Conservation (phyloP, 169 alveolate species). For the Cryptosporidium baileyi region DNA sequence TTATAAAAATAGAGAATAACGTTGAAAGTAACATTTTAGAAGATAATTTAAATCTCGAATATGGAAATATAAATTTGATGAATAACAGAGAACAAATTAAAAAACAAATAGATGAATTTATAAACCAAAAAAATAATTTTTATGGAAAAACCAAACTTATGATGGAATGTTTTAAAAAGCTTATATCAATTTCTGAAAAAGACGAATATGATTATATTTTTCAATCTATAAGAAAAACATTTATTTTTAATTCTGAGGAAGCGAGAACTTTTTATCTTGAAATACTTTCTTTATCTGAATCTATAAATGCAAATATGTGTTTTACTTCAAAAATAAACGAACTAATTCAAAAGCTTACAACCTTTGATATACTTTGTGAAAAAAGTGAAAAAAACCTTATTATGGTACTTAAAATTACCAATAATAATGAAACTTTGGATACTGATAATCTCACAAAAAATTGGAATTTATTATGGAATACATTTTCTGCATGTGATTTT, state of each 20-base stretch:
- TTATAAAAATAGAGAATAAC: conserved; percentile 3
- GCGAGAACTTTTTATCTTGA: background rate
- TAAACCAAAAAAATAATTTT: background rate
- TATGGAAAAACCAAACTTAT: background rate
- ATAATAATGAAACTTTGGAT: background rate
- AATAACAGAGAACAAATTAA: background rate
- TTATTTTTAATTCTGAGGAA: background rate
- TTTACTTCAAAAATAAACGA: background rate
- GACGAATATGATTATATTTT: background rate
- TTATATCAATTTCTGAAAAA: conserved; percentile 4
- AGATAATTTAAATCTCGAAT: background rate
- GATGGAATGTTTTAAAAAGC: background rate
- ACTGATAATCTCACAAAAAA: background rate
- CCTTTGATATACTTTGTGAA: conserved; percentile 9
- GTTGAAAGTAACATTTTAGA: background rate
- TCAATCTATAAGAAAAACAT: background rate
- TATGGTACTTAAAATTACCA: background rate
- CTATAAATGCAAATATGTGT: background rate
- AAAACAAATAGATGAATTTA: background rate
- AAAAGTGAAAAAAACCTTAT: background rate
- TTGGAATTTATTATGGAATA: conserved; percentile 3
- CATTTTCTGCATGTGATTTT: conserved; percentile 11
- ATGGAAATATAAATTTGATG: background rate
- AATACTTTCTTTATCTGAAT: background rate
- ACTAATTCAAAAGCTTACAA: conserved; percentile 13